These are phyloP conservation scores for Leccinum incarnatum DNA, from an alignment of 768 basidiomycete genomes.

Conservation along the genomic window DNA sequence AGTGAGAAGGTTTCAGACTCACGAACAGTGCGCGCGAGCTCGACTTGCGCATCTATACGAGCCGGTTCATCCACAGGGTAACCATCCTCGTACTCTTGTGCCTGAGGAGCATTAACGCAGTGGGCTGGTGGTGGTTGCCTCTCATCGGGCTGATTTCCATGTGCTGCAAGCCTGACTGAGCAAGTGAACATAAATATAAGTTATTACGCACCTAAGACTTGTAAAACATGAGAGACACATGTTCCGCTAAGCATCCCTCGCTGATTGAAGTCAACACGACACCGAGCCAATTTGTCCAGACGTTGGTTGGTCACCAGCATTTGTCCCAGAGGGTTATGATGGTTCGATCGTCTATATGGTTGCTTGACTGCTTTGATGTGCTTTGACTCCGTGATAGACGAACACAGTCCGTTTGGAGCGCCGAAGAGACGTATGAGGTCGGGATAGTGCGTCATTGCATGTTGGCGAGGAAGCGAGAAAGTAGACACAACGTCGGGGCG, in stretches of 20 bases:
- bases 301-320: background rate
- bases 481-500: background rate
- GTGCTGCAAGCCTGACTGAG: no score
- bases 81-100: no score
- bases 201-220: background rate
- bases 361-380: background rate
- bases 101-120: no score
- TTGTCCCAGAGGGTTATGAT: background rate
- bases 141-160: no score
- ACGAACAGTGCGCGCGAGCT: background rate
- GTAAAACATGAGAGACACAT: background rate
- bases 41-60: background rate
- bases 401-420: background rate
- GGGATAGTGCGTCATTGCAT: background rate
- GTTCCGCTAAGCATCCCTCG: background rate
- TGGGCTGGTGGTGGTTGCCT: no score
- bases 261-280: background rate
- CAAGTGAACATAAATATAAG: background rate
- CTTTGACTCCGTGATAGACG: background rate
- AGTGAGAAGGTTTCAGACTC: background rate
- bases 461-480: background rate
- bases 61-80: no score
- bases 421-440: background rate
- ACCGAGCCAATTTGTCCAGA: background rate
- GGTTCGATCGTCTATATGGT: background rate